These are phyloP conservation scores for Sherardia arvensis DNA, from an alignment of 257 asterid species.

Conservation along the genomic window DNA sequence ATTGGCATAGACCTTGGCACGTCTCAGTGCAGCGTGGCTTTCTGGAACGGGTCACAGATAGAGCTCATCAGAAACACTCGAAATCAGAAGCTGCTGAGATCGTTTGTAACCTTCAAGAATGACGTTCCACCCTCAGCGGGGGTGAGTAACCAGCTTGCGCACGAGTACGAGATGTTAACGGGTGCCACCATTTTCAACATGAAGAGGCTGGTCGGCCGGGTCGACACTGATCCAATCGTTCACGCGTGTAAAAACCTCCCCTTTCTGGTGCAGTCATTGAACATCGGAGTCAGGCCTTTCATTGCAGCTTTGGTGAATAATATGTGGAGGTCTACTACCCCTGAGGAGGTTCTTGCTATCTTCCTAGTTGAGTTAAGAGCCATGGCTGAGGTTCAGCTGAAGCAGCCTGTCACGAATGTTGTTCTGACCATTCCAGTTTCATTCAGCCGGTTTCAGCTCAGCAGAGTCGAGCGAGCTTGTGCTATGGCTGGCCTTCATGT, in stretches of 20 bases:
- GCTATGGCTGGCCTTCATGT: constrained; percentile 94
- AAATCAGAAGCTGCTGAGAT: constrained; percentile 50
- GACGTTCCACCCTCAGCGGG: constrained; percentile 56
- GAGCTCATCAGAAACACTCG: constrained; percentile 64
- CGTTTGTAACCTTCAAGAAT: constrained; percentile 62
- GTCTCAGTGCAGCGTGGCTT: constrained; percentile 74
- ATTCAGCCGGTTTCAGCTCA: constrained; percentile 70
- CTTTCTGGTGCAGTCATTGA: constrained; percentile 63
- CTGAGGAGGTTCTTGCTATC: constrained; percentile 84
- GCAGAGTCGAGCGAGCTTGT: constrained; percentile 72
- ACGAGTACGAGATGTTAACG: constrained; percentile 64
- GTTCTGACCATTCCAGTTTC: constrained; percentile 70
- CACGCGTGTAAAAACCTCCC: constrained; percentile 76
- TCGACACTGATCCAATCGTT: constrained; percentile 75
- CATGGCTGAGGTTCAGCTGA: constrained; percentile 60
- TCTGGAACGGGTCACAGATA: constrained; percentile 68
- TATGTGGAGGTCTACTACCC: constrained; percentile 80
- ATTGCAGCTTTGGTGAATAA: constrained; percentile 74
- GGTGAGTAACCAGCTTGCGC: constrained; percentile 54
- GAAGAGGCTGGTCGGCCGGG: constrained; percentile 71
- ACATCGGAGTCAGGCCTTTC: constrained; percentile 73
- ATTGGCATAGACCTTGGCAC: constrained; percentile 89
- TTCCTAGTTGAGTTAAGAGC: constrained; percentile 59
- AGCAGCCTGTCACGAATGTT: constrained; percentile 46
- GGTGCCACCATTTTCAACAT: constrained; percentile 77